Evolutionary conservation across 768 basidiomycete species (phyloP), one percentile per base, ranked within the genome.

Genomic region (Tulasnella sp.): DNA sequence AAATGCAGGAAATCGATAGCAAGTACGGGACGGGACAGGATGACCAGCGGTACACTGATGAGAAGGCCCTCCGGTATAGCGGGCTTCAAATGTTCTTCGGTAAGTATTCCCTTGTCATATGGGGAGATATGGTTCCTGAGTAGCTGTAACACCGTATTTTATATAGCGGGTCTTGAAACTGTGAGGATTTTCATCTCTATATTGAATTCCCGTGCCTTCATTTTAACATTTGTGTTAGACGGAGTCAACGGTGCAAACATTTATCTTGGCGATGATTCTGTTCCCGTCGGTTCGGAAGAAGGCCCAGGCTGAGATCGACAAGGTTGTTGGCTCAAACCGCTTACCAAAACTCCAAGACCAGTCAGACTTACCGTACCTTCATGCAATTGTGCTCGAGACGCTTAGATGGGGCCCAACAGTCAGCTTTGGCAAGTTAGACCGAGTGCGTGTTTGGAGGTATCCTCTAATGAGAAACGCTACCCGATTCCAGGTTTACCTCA

Each of bases 241-340:
- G 78, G 82, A 24, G 34, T 34, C 14, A 87, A 77, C 79, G 5
- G n/a, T 79, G 14, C 64, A 72, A 4, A 79, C 78, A 24, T 77
- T 78, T 72, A 16, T 83, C n/a, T 77, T 84, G 40, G 83, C 82
- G 16, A 84, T 85, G 84, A 69, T 82, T 14, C 80, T 84, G 24
- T 83, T 82, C 75, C 85, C 84, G 0, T 83, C 83, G 28, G 42
- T 46, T 48, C 75, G 88, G 81, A 76, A 80, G 9, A 82, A 83
- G 40, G 86, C 86, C 22, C 86, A 88, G 34, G 84, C 83, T 40
- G 88, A 89, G 83, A 84, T 87, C 34, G 82, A 86, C n/a, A 73
- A 78, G 11, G 82, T 85, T 31, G 82, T 88, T 14, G 83, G 84
- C 1, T 77, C 80, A 37, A 81, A 83, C 7, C 79, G 84, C 9